Percentiles rank a stretch among this genome's conserved stretches.
phyloP scores from a whole-genome alignment of 2,329 filamentous ascomycete genomes.

The Pseudocercospora fuligena region DNA sequence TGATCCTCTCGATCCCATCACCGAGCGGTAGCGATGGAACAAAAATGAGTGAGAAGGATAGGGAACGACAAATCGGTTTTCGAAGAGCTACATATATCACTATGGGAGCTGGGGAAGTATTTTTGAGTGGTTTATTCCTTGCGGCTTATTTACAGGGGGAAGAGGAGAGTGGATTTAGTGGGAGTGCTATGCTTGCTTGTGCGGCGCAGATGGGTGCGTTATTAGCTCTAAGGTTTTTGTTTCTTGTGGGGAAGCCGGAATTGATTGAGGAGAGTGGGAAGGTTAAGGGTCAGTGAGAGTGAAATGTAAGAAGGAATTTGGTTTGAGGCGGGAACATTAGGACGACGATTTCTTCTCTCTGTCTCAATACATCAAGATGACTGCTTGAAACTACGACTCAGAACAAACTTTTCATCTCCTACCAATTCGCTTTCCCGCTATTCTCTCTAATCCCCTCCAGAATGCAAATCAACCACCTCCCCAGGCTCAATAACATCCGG shows the following conservation, averaged over 20 bases:
- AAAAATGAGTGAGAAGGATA: not conserved
- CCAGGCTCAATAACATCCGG: too few relatives aligned
- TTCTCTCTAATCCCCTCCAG: not conserved
- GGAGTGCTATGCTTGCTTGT: slow-evolving; percentile 4
- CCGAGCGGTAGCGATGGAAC: not conserved
- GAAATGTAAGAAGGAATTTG: too few relatives aligned
- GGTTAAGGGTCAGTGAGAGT: not conserved
- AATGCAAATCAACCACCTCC: not conserved
- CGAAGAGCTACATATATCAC: slow-evolving; percentile 18
- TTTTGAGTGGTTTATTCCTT: slow-evolving; percentile 9
- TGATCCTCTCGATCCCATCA: slow-evolving; percentile 17
- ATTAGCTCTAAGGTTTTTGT: slow-evolving; percentile 13
- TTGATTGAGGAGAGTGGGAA: slow-evolving; percentile 12
- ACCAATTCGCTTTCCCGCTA: too few relatives aligned
- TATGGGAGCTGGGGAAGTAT: slow-evolving; percentile 18
- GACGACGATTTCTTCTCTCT: too few relatives aligned
- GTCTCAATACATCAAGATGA: too few relatives aligned
- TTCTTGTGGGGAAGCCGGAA: slow-evolving; percentile 19
- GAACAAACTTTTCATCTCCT: too few relatives aligned
- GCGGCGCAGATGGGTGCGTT: slow-evolving; percentile 13
- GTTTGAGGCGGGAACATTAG: not conserved
- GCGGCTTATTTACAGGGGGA: slow-evolving; percentile 7
- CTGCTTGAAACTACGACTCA: too few relatives aligned
- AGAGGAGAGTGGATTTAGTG: slow-evolving; percentile 15
- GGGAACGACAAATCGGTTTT: slow-evolving; percentile 4